These are phyloP conservation scores for Fusarium liriodendri DNA, from an alignment of 2,329 filamentous ascomycete genomes.

Conservation along the genomic window DNA sequence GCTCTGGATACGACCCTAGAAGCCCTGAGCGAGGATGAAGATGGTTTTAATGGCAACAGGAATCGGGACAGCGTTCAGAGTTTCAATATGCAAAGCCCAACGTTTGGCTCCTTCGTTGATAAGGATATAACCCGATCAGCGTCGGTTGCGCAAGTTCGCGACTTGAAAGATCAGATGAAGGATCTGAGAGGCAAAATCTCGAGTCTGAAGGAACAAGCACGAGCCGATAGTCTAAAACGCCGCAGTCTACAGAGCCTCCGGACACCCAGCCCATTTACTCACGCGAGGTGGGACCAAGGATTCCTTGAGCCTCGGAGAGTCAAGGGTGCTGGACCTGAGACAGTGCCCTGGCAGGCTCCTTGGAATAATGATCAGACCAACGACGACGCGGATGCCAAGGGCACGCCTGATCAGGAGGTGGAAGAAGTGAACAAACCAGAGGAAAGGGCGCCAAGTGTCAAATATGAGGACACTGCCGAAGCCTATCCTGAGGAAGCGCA, in stretches of 20 bases:
- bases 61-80: constrained; percentile 34
- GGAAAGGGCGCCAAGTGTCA: constrained; percentile 13
- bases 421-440: constrained; percentile 17
- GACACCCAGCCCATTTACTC: constrained; percentile 82
- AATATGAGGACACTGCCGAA: constrained; percentile 12
- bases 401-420: neutral
- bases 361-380: constrained; percentile 21
- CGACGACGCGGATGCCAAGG: constrained; percentile 21
- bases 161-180: constrained; percentile 85
- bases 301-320: constrained; percentile 39
- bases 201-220: constrained; percentile 79
- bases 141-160: constrained; percentile 78
- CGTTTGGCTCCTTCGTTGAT: constrained; percentile 55
- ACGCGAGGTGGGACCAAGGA: constrained; percentile 60
- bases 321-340: constrained; percentile 35
- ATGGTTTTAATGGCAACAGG: constrained; percentile 42
- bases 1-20: constrained; percentile 60
- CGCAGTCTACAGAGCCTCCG: constrained; percentile 81
- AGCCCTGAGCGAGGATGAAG: constrained; percentile 65
- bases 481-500: neutral
- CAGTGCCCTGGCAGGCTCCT: constrained; percentile 26
- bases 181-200: constrained; percentile 89
- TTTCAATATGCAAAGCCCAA: constrained; percentile 58
- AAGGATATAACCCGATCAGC: constrained; percentile 71
- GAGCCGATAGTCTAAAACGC: constrained; percentile 81